Evolutionary conservation across 2,329 filamentous ascomycete genomes (phyloP), one percentile per base, ranked within the genome.

Genomic region (Pseudogymnoascus sp.): DNA sequence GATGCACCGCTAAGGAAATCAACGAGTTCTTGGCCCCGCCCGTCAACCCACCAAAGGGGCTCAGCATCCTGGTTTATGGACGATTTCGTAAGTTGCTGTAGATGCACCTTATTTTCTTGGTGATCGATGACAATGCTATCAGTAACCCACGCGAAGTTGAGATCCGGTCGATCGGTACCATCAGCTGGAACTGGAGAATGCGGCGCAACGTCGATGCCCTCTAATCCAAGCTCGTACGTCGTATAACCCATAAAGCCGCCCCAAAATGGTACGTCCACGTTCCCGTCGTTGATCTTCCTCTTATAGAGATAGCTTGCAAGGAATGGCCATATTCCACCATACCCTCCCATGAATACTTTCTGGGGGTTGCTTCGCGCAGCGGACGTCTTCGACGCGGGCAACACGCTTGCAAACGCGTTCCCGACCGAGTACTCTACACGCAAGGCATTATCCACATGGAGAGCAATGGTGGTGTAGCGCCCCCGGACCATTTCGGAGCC

Each of bases 401-500:
- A 62, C n/a, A 68, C 63, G 28, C 70, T 78, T 9, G 75, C 74
- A 60, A 74, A 75, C 16, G 74, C 65, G n/a, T 81, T 77, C 1
- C 80, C 81, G 2, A 79, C 78, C 25, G 78, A 79, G 66, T 88
- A 83, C 68, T 86, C 81, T n/a, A 88, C 70, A 5, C 80, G 81
- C 65, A 82, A 67, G 0, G 85, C 81, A 36, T 83, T 75, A 14
- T 80, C 79, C 1, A 88, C 80, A 8, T 87, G 80, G 0, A 91
- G 76, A 0, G 87, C 90, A 61, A 96, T 82, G 67, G 96, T 90
- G 71, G 88, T 93, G 72, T 85, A 90, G 56, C 85, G 79, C 1
- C 88, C 88, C 59, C 79, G 76, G 1, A 82, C 79, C 77, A 80
- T 62, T 64, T 80, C 78, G 1, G 75, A 70, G n/a, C 67, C 75